Base-by-base conservation (phyloP, 352 stramenopile genomes). In the Thraustochytrium striatum region DNA sequence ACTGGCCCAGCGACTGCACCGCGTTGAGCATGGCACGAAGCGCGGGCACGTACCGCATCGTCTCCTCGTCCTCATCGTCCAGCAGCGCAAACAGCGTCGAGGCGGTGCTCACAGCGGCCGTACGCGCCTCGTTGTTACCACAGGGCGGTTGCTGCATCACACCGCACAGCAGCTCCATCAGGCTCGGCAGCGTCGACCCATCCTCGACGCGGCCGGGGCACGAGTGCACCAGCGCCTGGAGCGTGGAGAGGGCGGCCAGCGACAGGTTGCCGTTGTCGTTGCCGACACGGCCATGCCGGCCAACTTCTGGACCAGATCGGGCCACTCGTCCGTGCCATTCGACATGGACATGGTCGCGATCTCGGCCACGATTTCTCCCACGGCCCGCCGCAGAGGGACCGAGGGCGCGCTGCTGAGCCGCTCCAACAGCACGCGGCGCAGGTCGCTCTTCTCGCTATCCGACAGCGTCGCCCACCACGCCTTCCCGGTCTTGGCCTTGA, bases 331-430 rank as follows among this genome's bases (percentile, higher is more conserved):
- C 19, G 43, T 61, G 19, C 25, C 32, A 11, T 68, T 13, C 41
- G 58, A 39, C 19, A 62, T 1, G 3, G 43, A 62, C 44, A 75
- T 58, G n/a, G 33, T 25, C 13, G 65, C 39, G 5, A 75, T 43
- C 52, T 62, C 30, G 21, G 65, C 65, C n/a, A 75, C 52, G 25
- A 75, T 75, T 32, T 75, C 41, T 11, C 44, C 50, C 19, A 75
- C 59, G 19, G 50, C 41, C 33, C 65, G 44, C 52, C 68, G 58
- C 8, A 32, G 58, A 2, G 43, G 16, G 41, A 43, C 25, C 44
- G 65, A 36, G 0, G 65, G 44, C 25, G 44, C 65, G 28, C n/a
- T 38, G 1, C 52, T 39, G 19, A 75, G 52, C n/a, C 65, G 33
- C 19, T 16, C 13, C 16, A 75, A 43, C 11, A 75, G 65, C 44